Base-by-base conservation (phyloP, 768 basidiomycete genomes). In the Suillus subaureus region DNA sequence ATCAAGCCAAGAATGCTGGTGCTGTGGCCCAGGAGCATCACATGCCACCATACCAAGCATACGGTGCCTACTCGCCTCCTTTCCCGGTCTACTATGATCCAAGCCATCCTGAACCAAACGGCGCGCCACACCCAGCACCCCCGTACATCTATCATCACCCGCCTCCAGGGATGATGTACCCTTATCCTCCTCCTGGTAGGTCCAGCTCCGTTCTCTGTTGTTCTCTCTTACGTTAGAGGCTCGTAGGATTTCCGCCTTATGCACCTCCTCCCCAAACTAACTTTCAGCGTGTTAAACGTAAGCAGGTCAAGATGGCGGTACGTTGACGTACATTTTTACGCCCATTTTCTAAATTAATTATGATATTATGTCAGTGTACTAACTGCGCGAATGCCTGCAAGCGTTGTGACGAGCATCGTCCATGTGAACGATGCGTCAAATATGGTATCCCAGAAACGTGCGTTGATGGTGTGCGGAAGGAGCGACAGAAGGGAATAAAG, bases 371-470 rank as follows among this genome's bases (percentile, higher is more conserved):
- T 16, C 55, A 84, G 83, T 86, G 85, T 70, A 86, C 85, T 0
- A 87, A 86, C 66, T 86, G 85, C 67, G 86, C 86, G 13, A 78
- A 79, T 28, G 85, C 85, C 11, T 86, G 85, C 72, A 86, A 86
- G 72, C 82, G 85, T 26, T 86, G 85, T 60, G 85, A 86, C 68
- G 85, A 87, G 42, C 75, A 77, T 6, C 84, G 88, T 52, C 88
- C 88, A 2, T 90, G 88, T 74, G 83, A 85, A 62, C 83, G 88
- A 35, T 90, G 88, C 68, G 71, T 83, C 66, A 89, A 88, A 73
- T 89, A 89, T 69, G 87, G 86, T 4, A 79, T 88, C 40, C 81
- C 82, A 15, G 80, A 83, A 33, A 75, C 80, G n/a, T 90, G 88
- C 68, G 68, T 82, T 3, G 88, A 90, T 68, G 87, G 88, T 2